Evolutionary conservation across 228 moss, liverwort and hornwort species (phyloP).

Genomic region (Sphagnum magellanicum): DNA sequence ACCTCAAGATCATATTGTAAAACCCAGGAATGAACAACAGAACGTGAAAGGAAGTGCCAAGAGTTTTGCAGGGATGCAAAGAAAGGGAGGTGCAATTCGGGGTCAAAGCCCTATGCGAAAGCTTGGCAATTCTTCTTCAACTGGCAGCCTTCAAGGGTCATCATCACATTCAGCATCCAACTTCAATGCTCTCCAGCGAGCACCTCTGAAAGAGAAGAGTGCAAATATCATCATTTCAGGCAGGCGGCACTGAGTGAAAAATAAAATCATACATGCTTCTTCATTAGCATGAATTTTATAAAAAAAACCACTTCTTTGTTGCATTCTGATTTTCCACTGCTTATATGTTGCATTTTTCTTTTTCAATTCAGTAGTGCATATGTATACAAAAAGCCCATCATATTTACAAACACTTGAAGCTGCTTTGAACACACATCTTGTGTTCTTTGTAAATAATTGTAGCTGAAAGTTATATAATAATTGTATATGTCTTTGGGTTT

Average conservation of each 20-base stretch:
- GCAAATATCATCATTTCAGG: slow-evolving; percentile 13
- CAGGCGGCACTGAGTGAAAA: not conserved
- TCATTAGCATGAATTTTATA: not conserved
- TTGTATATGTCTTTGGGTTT: too few relatives aligned
- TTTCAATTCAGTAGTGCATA: not conserved
- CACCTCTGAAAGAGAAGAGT: slow-evolving; percentile 40
- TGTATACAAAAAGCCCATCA: not conserved
- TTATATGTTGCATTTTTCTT: not conserved
- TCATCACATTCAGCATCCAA: slow-evolving; percentile 27
- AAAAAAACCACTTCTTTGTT: not conserved
- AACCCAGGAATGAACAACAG: slow-evolving; percentile 34
- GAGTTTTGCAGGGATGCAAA: slow-evolving; percentile 13
- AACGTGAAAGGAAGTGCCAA: slow-evolving; percentile 13
- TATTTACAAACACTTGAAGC: not conserved
- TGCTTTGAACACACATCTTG: not conserved
- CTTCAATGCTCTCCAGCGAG: slow-evolving; percentile 29
- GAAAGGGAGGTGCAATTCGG: slow-evolving; percentile 19
- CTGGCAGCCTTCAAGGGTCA: slow-evolving; percentile 30
- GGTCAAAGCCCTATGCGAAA: slow-evolving; percentile 31
- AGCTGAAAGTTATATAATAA: too few relatives aligned
- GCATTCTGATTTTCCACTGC: not conserved
- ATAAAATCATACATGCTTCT: not conserved
- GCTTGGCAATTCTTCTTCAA: slow-evolving; percentile 33
- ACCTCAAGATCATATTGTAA: slow-evolving; percentile 20
- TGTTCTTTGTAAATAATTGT: slow-evolving; percentile 1